A percentile compares a stretch with the other conserved stretches of the same genome.
phyloP scores from a whole-genome alignment of 352 stramenopile species.

The Pythium phragmiticola region DNA sequence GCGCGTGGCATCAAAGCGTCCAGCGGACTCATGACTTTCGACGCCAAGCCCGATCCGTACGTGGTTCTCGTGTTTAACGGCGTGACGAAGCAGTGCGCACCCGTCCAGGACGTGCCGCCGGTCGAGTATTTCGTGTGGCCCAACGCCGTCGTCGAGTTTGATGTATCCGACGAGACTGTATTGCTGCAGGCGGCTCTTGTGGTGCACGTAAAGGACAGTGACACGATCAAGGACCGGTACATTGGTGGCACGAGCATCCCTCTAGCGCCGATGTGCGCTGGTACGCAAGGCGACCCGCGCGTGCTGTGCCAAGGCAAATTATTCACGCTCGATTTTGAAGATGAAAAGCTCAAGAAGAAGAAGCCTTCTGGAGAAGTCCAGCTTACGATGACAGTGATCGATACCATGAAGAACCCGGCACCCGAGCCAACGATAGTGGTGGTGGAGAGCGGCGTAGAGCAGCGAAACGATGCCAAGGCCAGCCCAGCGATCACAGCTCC shows the following conservation, averaged over 20 bases:
- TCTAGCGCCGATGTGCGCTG: slow-evolving; percentile 25
- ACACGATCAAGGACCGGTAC: slow-evolving; percentile 46
- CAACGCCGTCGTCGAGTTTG: slow-evolving; percentile 41
- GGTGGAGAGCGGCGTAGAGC: background rate
- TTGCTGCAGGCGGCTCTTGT: slow-evolving; percentile 24
- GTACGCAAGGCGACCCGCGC: slow-evolving; percentile 5
- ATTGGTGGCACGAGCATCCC: slow-evolving; percentile 43
- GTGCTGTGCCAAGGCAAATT: slow-evolving; percentile 34
- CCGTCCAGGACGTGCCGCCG: slow-evolving; percentile 43
- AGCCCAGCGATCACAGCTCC: background rate
- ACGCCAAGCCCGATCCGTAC: slow-evolving; percentile 50
- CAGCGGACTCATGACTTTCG: slow-evolving; percentile 31
- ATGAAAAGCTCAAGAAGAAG: slow-evolving; percentile 49
- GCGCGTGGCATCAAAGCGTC: slow-evolving; percentile 33
- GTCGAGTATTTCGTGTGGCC: slow-evolving; percentile 47
- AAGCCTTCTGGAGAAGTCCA: slow-evolving; percentile 35
- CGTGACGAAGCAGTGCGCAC: slow-evolving; percentile 30
- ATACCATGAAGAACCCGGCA: slow-evolving; percentile 21
- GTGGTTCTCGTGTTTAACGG: slow-evolving; percentile 37
- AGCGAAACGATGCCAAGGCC: background rate
- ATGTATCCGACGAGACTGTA: slow-evolving; percentile 20
- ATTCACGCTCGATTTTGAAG: slow-evolving; percentile 41
- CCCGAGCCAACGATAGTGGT: background rate
- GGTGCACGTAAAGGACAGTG: slow-evolving; percentile 51
- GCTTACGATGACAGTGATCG: slow-evolving; percentile 44